Evolutionary conservation across 1,284 basidiomycete species (phyloP), one percentile per base, ranked within the genome.

Genomic region (Lentinus polychrous): DNA sequence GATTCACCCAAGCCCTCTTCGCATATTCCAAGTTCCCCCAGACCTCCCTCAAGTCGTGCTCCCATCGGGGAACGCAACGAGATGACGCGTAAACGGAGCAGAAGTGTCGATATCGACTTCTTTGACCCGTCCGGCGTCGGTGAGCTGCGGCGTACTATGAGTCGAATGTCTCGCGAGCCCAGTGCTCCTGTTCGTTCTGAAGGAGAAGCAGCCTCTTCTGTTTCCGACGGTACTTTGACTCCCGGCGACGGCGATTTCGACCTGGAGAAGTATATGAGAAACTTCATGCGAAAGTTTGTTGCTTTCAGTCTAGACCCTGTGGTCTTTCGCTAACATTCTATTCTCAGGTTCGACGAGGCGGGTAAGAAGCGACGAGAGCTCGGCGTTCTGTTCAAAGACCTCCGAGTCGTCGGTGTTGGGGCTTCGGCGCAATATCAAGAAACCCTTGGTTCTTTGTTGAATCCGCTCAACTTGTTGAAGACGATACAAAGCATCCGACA

Each of bases 311-410:
- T 27, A 38, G 20, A 32, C 7, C 8, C 2, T 37, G 35, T 14
- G 35, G 6, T 12, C 35, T 27, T 10, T 27, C 22, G 18, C 46
- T 22, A 32, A 31, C n/a, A 50, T 15, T 17, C 45, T 12, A 46
- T 17, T 36, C 22, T 22, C 41, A 79, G 77, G 55, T 53, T 67
- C 7, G 72, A 75, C 35, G 70, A 71, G 39, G 65, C 72, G 1
- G 61, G 71, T 4, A 70, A 76, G 41, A 63, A 70, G 49, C 49
- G 59, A 6, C 66, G 77, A 32, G 66, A 74, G 51, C 68, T 79
- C 11, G 78, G 78, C 15, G 73, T 79, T 10, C 60, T 66, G 3
- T 78, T 79, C 57, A 56, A 71, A 49, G 63, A 77, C 50, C 68
- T 81, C 12, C 64, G 65, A 7, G 77, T 79, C 17, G 62, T 69